These are phyloP conservation scores for Tetraselmis striata DNA, from an alignment of 139 green algal species.

Conservation along the genomic window DNA sequence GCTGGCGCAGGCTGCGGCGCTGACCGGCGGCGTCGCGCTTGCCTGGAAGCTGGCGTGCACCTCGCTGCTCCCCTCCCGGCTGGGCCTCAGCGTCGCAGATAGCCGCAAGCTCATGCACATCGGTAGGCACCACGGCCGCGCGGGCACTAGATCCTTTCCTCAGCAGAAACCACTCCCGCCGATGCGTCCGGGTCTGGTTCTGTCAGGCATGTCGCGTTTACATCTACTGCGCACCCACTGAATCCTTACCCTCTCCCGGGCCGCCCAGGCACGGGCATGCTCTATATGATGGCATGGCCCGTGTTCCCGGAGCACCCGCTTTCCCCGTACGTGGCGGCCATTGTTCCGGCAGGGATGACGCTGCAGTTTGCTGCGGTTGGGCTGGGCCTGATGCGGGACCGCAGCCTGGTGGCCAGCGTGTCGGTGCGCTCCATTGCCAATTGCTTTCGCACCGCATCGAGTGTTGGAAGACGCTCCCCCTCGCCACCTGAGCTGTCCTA, in stretches of 20 bases:
- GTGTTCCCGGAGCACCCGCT: slow-evolving; percentile 2
- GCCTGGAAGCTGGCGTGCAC: not conserved
- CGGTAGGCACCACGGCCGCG: slow-evolving; percentile 8
- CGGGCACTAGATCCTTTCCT: no score
- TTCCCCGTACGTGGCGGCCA: slow-evolving; percentile 6
- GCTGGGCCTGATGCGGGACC: slow-evolving; percentile 9
- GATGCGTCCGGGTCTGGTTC: no score
- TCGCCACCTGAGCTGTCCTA: no score
- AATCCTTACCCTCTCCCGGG: no score
- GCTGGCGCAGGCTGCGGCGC: not conserved
- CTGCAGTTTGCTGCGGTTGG: slow-evolving; percentile 19
- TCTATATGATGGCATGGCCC: slow-evolving; percentile 35
- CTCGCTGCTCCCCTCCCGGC: not conserved
- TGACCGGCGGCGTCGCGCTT: not conserved
- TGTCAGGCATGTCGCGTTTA: no score
- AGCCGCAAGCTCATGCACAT: slow-evolving; percentile 36
- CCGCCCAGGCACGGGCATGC: slow-evolving; percentile 23
- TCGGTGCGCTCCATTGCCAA: no score
- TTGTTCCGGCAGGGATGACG: slow-evolving; percentile 10
- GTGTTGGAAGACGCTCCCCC: no score
- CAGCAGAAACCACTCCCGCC: no score
- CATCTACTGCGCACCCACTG: no score
- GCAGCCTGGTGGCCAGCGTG: slow-evolving; percentile 11
- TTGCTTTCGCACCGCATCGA: no score
- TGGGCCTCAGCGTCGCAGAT: not conserved